Percentiles rank a stretch among this genome's conserved stretches.
These are phyloP conservation scores for Bocquillonia castaneifolia DNA, from an alignment of 441 rosid species.

Conservation along the genomic window DNA sequence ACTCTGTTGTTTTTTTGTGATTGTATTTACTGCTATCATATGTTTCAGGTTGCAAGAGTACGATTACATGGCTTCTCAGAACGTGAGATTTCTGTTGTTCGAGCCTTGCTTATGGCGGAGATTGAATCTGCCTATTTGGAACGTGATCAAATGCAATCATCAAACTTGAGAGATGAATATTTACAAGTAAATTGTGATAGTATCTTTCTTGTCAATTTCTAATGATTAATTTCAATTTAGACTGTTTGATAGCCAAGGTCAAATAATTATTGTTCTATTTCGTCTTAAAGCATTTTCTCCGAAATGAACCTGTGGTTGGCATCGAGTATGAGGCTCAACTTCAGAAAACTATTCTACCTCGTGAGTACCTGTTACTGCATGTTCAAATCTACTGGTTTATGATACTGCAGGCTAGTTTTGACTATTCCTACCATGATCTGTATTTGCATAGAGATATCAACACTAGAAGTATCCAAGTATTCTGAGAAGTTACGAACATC, in stretches of 20 bases:
- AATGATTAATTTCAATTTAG: slow-evolving; percentile 3
- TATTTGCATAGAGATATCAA: slow-evolving; percentile 58
- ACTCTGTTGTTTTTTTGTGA: background rate
- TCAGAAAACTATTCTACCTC: slow-evolving; percentile 79
- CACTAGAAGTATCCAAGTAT: slow-evolving; percentile 67
- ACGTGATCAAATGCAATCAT: slow-evolving; percentile 89
- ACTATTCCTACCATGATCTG: slow-evolving; percentile 17
- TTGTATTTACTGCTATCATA: slow-evolving; percentile 18
- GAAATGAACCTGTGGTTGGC: slow-evolving; percentile 87
- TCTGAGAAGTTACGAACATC: slow-evolving; percentile 69
- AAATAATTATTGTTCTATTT: slow-evolving; percentile 14
- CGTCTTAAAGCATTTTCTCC: slow-evolving; percentile 78
- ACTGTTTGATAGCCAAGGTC: background rate
- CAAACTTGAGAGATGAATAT: slow-evolving; percentile 82
- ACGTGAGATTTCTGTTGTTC: slow-evolving; percentile 75
- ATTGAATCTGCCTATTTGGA: slow-evolving; percentile 95
- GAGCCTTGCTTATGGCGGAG: slow-evolving; percentile 81
- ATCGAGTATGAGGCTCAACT: slow-evolving; percentile 91
- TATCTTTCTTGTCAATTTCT: slow-evolving; percentile 7
- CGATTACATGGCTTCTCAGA: slow-evolving; percentile 91
- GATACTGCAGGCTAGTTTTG: slow-evolving; percentile 16
- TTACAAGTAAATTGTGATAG: slow-evolving; percentile 54
- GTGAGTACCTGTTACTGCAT: slow-evolving; percentile 48
- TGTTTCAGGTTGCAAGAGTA: slow-evolving; percentile 78
- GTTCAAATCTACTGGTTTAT: slow-evolving; percentile 10